phyloP scores from a whole-genome alignment of 495 filamentous ascomycete genomes.

The Annulohypoxylon moriforme region DNA sequence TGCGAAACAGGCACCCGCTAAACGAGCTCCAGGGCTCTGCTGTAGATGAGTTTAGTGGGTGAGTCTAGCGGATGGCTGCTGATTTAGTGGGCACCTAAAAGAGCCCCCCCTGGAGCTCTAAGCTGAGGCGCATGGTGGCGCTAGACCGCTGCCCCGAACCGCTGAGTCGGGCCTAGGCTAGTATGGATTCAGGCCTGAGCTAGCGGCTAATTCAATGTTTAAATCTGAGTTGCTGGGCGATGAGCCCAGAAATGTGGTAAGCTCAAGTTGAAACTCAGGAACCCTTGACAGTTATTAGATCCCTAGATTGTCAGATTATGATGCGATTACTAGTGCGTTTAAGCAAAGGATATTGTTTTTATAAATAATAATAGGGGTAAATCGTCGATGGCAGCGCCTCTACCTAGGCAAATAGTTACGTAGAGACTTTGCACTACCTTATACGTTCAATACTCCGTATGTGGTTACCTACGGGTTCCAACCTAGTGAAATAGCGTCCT shows the following conservation, averaged over 20 bases:
- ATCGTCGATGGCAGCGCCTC: not conserved
- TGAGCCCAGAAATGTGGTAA: slow-evolving; percentile 1
- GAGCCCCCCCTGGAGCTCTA: no score
- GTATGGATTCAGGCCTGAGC: slow-evolving; percentile 23
- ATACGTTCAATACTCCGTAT: no score
- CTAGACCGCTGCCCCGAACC: slow-evolving; percentile 15
- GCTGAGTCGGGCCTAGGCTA: not conserved
- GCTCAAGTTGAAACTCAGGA: slow-evolving; percentile 25
- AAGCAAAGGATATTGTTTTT: not conserved
- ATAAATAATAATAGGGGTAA: not conserved
- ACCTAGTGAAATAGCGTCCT: slow-evolving; percentile 14
- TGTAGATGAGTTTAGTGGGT: no score
- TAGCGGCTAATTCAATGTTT: slow-evolving; percentile 6
- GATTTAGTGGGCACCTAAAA: no score
- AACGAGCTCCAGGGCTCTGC: no score
- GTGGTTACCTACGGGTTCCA: slow-evolving; percentile 9
- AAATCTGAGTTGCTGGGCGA: slow-evolving; percentile 17
- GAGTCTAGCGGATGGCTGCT: not conserved
- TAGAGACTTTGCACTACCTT: no score
- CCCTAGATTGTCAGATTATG: slow-evolving; percentile 7
- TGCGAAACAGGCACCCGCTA: no score
- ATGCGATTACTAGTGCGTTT: slow-evolving; percentile 9
- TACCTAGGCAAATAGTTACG: not conserved
- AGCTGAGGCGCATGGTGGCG: no score
- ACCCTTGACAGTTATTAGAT: slow-evolving; percentile 10